Evolutionary conservation across 495 filamentous ascomycete genomes (phyloP).

Genomic region (Jackrogersella multiformis): DNA sequence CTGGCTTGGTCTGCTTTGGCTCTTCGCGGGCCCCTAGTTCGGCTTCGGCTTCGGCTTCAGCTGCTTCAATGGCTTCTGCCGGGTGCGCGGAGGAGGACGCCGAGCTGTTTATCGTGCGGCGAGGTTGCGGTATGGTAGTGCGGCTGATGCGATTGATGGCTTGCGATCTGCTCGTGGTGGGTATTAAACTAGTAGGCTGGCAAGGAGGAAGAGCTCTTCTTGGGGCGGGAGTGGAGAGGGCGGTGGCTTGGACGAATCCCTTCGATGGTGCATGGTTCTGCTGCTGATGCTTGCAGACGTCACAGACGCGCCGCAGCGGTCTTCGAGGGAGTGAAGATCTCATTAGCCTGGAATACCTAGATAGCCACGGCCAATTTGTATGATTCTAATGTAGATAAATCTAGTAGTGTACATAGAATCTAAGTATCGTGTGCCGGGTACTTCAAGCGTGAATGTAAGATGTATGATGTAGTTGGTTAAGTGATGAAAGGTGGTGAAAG

Average conservation of each 20-base stretch:
- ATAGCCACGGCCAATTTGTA: not conserved
- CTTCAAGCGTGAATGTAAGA: not conserved
- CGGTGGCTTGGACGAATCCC: slow-evolving; percentile 11
- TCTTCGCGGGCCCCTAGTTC: not conserved
- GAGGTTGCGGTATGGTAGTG: slow-evolving; percentile 1
- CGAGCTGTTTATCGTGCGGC: slow-evolving; percentile 15
- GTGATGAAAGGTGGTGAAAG: not conserved
- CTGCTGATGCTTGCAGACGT: slow-evolving; percentile 38
- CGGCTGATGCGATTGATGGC: not conserved
- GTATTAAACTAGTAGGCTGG: not conserved
- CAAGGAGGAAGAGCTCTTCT: not conserved
- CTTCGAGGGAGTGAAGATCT: slow-evolving; percentile 24
- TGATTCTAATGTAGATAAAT: not conserved
- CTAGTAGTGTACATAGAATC: not conserved
- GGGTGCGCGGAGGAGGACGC: not conserved
- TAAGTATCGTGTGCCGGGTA: not conserved
- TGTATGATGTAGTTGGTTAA: not conserved
- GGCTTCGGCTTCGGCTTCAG: not conserved
- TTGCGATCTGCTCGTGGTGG: not conserved
- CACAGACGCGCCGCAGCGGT: slow-evolving; percentile 35
- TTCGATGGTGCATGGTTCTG: slow-evolving; percentile 7
- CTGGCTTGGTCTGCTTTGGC: not conserved
- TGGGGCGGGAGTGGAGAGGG: not conserved
- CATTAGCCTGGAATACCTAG: slow-evolving; percentile 35
- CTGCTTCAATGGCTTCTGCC: not conserved